Base-by-base conservation (phyloP, 495 filamentous ascomycete species). In the Tuber calosporum region DNA sequence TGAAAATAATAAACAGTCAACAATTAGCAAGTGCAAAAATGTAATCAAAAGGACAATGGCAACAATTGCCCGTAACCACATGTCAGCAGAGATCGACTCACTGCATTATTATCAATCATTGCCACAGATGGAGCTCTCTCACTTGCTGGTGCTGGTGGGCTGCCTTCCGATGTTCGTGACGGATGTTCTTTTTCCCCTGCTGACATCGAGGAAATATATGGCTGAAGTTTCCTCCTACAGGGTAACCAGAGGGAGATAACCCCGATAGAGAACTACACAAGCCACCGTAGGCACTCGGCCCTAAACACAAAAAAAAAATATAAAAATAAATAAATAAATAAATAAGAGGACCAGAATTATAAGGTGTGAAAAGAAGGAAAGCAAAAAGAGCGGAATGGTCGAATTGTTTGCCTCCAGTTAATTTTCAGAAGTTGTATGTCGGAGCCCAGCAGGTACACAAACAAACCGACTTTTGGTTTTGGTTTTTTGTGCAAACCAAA, bases 361-460 rank as follows among this genome's bases (percentile, higher is more conserved):
- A 17, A 30, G 0, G 53, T 17, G 26, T 34, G 26, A 62, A 62
- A 6, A 34, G 53, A 62, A 62, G 26, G 53, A 62, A 34, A 19
- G 53, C 53, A 62, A 62, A 62, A 62, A 62, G 53, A 62, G 53
- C 53, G 53, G 13, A 62, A 34, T 34, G n/a, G 53, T 62, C 53
- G 53, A 62, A 30, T 62, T 62, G 53, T 17, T 17, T 62, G 53
- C 53, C 53, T 15, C 53, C 53, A 26, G 53, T 4, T 17, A 34
- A 34, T 62, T 4, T 30, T 34, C n/a, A 13, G 13, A 62, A 30
- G 53, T 34, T 62, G 53, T 30, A 34, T 17, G 26, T 62, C n/a
- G 26, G 53, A 62, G 17, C 4, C 26, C 53, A 34, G 53, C 15
- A 7, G 7, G 45, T 45, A 17, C n/a, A 13, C 26, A 62, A 62